Percentiles rank a stretch among this genome's conserved stretches.
Evolutionary conservation across 805 yeast genomes (phyloP).

Genomic region (Cyberlindnera samutprakarnensis): DNA sequence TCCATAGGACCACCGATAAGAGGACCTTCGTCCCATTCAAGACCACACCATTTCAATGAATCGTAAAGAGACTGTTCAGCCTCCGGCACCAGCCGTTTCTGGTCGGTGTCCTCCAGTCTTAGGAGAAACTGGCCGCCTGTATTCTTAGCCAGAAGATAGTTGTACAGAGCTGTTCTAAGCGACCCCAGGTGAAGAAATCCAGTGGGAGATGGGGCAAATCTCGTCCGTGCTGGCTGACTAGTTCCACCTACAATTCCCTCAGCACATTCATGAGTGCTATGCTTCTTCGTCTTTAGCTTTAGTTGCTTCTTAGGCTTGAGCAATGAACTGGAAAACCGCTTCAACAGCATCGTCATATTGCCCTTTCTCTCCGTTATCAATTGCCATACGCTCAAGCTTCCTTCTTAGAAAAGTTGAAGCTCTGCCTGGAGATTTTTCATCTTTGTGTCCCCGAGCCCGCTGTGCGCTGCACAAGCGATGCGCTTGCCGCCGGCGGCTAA

Average conservation of each 20-base stretch:
- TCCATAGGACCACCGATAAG: slow-evolving; percentile 35
- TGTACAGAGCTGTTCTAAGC: slow-evolving; percentile 85
- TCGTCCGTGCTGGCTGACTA: slow-evolving; percentile 47
- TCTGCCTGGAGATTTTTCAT: too few species aligned
- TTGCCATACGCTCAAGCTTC: too few species aligned
- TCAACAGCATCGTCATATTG: slow-evolving; percentile 10
- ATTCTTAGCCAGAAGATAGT: slow-evolving; percentile 69
- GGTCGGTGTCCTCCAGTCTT: slow-evolving; percentile 92
- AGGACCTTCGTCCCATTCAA: slow-evolving; percentile 82
- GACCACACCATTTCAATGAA: slow-evolving; percentile 69
- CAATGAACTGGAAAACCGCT: slow-evolving; percentile 4
- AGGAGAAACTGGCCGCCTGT: slow-evolving; percentile 78
- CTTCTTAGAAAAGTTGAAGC: too few species aligned
- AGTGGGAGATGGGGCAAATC: slow-evolving; percentile 98
- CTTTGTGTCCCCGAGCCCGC: too few species aligned
- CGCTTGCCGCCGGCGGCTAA: too few species aligned
- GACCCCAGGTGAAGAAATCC: slow-evolving; percentile 94
- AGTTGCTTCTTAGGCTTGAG: slow-evolving; percentile 14
- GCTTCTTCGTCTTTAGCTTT: slow-evolving; percentile 5
- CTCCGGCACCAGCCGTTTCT: slow-evolving; percentile 62
- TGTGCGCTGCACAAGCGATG: too few species aligned
- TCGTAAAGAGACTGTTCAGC: slow-evolving; percentile 80
- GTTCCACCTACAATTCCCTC: not conserved
- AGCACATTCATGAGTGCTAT: slow-evolving; percentile 29
- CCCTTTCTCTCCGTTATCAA: too few species aligned